phyloP scores from a whole-genome alignment of 371 early-diverging fungal species.

The Rhizopus microsporus region DNA sequence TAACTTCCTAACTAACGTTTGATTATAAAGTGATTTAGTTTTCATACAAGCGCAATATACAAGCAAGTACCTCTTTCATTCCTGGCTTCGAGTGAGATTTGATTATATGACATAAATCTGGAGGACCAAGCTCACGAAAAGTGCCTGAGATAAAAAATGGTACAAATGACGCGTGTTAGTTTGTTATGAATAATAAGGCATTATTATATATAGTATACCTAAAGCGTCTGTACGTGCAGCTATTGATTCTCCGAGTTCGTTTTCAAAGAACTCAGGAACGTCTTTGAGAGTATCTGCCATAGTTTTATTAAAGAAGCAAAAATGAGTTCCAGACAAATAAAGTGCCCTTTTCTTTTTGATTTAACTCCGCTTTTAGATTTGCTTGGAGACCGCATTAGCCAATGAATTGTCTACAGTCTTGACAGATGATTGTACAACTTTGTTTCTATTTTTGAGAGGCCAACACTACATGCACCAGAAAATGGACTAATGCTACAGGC shows the following conservation, averaged over 20 bases:
- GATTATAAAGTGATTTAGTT: not conserved
- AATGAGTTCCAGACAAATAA: constrained; percentile 4
- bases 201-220: constrained; percentile 51
- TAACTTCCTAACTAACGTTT: constrained; percentile 58
- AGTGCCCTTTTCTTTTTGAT: not conserved
- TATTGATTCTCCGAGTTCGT: constrained; percentile 86
- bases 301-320: constrained; percentile 9
- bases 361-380: constrained; percentile 4
- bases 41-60: not conserved
- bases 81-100: constrained; percentile 83
- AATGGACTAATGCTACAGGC: no score
- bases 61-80: constrained; percentile 70
- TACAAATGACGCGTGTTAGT: not conserved
- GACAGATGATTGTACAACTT: not conserved
- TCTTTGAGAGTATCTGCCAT: constrained; percentile 69
- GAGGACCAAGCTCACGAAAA: constrained; percentile 93
- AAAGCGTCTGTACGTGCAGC: constrained; percentile 86
- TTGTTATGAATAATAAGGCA: not conserved
- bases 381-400: not conserved
- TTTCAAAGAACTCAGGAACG: constrained; percentile 93
- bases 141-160: constrained; percentile 52
- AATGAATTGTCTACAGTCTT: not conserved
- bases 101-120: constrained; percentile 92
- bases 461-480: no score
- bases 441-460: no score